Evolutionary conservation across 306 rosid species (phyloP).

Genomic region (Prinsepia uniflora): DNA sequence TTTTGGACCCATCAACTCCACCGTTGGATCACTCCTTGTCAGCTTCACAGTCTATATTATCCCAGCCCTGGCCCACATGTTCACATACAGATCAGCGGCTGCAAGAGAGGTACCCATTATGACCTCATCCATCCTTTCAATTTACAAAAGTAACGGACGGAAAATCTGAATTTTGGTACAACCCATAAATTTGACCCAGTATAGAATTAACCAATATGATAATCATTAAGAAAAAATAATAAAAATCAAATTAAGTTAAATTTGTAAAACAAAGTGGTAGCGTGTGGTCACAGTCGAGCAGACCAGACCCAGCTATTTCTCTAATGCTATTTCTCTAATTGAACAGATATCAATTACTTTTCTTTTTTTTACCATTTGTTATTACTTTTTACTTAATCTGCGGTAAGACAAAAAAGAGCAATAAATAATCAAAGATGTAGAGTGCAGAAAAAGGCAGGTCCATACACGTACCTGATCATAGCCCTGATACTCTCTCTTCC

Average conservation of each 20-base stretch:
- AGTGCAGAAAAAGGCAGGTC: conserved; percentile 24
- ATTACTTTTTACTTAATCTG: background rate
- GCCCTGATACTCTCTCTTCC: background rate
- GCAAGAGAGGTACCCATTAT: conserved; percentile 59
- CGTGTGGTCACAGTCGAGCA: conserved; percentile 42
- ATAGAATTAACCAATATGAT: background rate
- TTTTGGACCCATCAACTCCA: conserved; percentile 94
- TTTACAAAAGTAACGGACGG: background rate
- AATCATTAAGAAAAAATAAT: background rate
- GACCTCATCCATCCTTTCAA: background rate
- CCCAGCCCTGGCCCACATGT: conserved; percentile 80
- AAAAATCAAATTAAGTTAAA: background rate
- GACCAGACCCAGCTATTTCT: conserved; percentile 36
- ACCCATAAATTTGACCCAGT: conserved; percentile 6
- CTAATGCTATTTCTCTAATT: no score
- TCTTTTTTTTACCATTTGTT: no score
- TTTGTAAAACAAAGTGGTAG: conserved; percentile 4
- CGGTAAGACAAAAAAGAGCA: no score
- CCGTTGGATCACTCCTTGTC: conserved; percentile 95
- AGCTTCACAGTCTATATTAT: conserved; percentile 97
- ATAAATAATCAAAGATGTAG: background rate
- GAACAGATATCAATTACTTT: no score
- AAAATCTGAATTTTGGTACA: background rate
- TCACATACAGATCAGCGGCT: conserved; percentile 79
- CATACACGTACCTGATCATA: conserved; percentile 31